Percentiles rank a stretch among this genome's conserved stretches.
These are phyloP conservation scores for Alisma plantagoaquatica DNA, from an alignment of 106 monocot genomes.

Conservation along the genomic window DNA sequence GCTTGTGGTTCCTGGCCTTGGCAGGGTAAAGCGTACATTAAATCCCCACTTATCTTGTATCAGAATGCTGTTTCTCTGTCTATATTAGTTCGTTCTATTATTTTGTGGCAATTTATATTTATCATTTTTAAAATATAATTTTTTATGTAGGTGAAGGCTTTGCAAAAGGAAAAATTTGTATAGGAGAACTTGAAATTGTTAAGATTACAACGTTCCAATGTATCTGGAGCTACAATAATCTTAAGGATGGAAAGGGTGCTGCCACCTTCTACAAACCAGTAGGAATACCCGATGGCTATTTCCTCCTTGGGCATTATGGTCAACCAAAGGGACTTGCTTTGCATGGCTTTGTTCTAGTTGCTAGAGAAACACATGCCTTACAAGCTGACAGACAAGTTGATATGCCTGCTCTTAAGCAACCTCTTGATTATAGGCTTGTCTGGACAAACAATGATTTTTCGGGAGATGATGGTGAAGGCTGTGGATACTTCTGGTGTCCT, in stretches of 20 bases:
- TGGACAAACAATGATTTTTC: slow-evolving; percentile 45
- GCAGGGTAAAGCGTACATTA: no score
- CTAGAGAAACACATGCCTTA: slow-evolving; percentile 36
- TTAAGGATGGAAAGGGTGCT: slow-evolving; percentile 12
- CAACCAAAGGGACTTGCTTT: slow-evolving; percentile 50
- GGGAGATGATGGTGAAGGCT: slow-evolving; percentile 27
- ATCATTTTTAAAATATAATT: background rate
- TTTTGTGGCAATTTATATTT: background rate
- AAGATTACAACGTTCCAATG: slow-evolving; percentile 53
- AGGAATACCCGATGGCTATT: slow-evolving; percentile 62
- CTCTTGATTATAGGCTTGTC: slow-evolving; percentile 64
- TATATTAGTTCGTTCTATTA: background rate
- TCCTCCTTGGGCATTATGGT: slow-evolving; percentile 72
- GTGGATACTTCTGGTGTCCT: slow-evolving; percentile 82
- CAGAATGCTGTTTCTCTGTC: background rate
- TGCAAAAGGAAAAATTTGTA: slow-evolving; percentile 57
- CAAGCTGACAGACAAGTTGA: background rate
- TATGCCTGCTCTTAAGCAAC: slow-evolving; percentile 56
- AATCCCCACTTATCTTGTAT: background rate
- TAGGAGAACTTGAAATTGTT: slow-evolving; percentile 76
- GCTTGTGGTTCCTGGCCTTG: background rate
- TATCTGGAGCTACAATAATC: slow-evolving; percentile 47
- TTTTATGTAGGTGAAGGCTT: slow-evolving; percentile 55
- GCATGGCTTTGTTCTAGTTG: slow-evolving; percentile 75
- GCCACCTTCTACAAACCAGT: slow-evolving; percentile 71